phyloP scores from a whole-genome alignment of 352 stramenopile species.

The Phytophthora rubi region DNA sequence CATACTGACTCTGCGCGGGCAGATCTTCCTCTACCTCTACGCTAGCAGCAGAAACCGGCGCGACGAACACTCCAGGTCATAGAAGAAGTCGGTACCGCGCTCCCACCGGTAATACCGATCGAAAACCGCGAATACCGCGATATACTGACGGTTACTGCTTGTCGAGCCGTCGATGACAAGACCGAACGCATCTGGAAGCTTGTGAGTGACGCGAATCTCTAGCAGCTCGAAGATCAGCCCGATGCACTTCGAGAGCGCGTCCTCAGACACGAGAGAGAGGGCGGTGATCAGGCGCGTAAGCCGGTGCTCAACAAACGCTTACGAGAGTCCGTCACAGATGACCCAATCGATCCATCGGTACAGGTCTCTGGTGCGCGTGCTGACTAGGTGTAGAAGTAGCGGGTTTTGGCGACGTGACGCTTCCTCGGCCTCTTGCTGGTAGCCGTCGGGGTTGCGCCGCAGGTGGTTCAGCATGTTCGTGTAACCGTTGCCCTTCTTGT shows the following conservation, averaged over 20 bases:
- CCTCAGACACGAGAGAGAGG: neutral
- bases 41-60: neutral
- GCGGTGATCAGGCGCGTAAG: neutral
- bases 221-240: neutral
- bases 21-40: slow-evolving; percentile 17
- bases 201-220: neutral
- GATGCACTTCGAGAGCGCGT: neutral
- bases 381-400: neutral
- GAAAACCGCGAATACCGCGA: neutral
- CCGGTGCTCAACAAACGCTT: neutral
- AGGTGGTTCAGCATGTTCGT: slow-evolving; percentile 6
- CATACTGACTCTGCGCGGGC: slow-evolving; percentile 13
- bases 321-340: neutral
- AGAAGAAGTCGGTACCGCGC: neutral
- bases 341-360: neutral
- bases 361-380: neutral
- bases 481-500: slow-evolving; percentile 27
- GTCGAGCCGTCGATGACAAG: neutral
- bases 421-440: neutral
- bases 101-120: neutral
- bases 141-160: neutral
- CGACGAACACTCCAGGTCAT: neutral
- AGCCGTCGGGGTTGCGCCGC: neutral
- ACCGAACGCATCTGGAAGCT: neutral
- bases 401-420: neutral